phyloP scores from a whole-genome alignment of 148 eudicot genomes.

The Amaranthus palmeri region DNA sequence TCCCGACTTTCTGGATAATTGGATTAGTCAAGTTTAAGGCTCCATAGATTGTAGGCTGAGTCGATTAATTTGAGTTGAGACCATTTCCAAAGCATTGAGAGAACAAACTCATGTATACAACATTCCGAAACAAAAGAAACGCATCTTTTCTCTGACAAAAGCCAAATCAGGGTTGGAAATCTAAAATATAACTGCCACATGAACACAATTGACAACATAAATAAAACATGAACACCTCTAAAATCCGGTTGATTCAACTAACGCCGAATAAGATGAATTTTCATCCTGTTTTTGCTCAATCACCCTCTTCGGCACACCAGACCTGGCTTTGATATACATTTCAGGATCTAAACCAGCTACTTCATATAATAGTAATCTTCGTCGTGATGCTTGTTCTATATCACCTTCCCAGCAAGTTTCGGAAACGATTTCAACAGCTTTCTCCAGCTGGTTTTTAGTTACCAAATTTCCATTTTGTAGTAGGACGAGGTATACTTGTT shows the following conservation, averaged over 20 bases:
- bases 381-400: conserved; percentile 59
- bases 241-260: conserved; percentile 85
- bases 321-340: conserved; percentile 30
- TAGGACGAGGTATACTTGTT: conserved; percentile 88
- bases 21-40: no score
- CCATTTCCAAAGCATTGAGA: no score
- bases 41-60: no score
- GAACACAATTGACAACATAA: neutral
- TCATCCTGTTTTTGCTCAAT: conserved; percentile 52
- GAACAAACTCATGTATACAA: neutral
- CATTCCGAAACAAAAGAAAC: neutral
- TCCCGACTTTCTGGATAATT: no score
- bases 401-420: conserved; percentile 96
- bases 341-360: conserved; percentile 51
- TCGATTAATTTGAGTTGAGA: no score
- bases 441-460: conserved; percentile 54
- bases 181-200: neutral
- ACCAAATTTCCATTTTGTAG: conserved; percentile 61
- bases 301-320: conserved; percentile 31
- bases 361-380: conserved; percentile 44
- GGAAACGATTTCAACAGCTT: conserved; percentile 71
- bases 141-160: neutral
- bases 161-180: neutral
- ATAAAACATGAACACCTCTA: conserved; percentile 4
- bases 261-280: conserved; percentile 74